phyloP scores from a whole-genome alignment of 1,284 basidiomycete species.

The Tilletia walkeri region DNA sequence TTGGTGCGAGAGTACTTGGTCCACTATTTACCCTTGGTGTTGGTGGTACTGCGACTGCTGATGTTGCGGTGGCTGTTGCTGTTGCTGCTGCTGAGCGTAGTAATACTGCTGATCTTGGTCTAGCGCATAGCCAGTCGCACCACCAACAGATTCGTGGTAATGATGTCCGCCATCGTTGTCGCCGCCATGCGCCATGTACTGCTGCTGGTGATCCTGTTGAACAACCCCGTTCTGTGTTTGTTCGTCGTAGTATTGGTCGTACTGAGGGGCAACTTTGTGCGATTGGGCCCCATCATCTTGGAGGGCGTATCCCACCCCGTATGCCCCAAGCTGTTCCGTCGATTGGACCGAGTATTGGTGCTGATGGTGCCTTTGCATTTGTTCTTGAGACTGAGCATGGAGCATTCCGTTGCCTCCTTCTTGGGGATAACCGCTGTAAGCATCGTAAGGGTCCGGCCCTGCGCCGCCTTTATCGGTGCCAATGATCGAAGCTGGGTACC shows the following conservation, averaged over 20 bases:
- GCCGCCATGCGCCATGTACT: conserved; percentile 19
- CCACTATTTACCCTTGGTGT: background rate
- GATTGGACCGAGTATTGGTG: too few species aligned
- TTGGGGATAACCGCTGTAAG: background rate
- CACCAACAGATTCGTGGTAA: conserved; percentile 24
- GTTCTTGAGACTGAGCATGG: background rate
- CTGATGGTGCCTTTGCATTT: too few species aligned
- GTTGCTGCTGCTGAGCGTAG: background rate
- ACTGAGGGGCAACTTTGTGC: too few species aligned
- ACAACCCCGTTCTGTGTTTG: too few species aligned
- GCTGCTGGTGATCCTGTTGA: conserved; percentile 18
- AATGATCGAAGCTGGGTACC: conserved; percentile 22
- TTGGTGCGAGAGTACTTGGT: background rate
- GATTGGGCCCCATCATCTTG: background rate
- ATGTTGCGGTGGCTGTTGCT: background rate
- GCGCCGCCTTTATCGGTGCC: conserved; percentile 5
- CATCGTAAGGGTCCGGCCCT: background rate
- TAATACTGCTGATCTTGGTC: conserved; percentile 4
- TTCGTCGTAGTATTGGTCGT: too few species aligned
- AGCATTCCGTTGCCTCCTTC: conserved; percentile 15
- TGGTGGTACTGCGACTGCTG: conserved; percentile 3
- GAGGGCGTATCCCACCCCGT: background rate
- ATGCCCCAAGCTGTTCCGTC: background rate
- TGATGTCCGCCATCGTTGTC: conserved; percentile 4
- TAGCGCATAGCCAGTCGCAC: conserved; percentile 14